Evolutionary conservation across 108 stramenopile genomes (phyloP).

Genomic region (Pelagomonas calceolata): DNA sequence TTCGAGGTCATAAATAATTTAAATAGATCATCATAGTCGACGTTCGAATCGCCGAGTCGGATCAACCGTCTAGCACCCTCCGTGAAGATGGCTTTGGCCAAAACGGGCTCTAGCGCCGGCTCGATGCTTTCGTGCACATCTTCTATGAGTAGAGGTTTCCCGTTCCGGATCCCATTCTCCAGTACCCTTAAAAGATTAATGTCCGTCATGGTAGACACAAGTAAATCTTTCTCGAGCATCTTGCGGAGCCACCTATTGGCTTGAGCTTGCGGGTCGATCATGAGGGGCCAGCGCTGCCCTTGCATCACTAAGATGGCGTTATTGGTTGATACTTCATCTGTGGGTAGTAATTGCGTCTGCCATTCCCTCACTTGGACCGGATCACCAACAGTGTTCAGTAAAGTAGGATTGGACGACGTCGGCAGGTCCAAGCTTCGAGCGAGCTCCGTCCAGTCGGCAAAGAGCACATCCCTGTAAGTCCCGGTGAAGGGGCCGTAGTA

Average conservation of each 20-base stretch:
- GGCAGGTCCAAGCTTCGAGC: slow-evolving; percentile 25
- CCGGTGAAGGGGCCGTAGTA: slow-evolving; percentile 58
- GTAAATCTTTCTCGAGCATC: slow-evolving; percentile 28
- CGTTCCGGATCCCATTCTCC: slow-evolving; percentile 47
- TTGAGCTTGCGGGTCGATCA: slow-evolving; percentile 60
- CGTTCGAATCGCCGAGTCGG: slow-evolving; percentile 46
- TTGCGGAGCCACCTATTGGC: slow-evolving; percentile 54
- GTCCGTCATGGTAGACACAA: slow-evolving; percentile 43
- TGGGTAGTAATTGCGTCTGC: slow-evolving; percentile 44
- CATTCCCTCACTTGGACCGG: slow-evolving; percentile 46
- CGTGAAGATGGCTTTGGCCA: slow-evolving; percentile 45
- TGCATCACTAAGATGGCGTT: slow-evolving; percentile 44
- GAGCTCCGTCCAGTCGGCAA: slow-evolving; percentile 27
- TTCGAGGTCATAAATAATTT: slow-evolving; percentile 52
- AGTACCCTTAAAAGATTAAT: slow-evolving; percentile 34
- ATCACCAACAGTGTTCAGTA: slow-evolving; percentile 37
- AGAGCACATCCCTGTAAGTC: slow-evolving; percentile 31
- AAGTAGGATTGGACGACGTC: slow-evolving; percentile 19
- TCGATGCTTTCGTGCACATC: slow-evolving; percentile 47
- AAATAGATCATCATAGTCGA: slow-evolving; percentile 48
- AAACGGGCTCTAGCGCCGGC: slow-evolving; percentile 47
- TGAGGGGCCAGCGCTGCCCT: slow-evolving; percentile 49
- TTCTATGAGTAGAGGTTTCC: slow-evolving; percentile 47
- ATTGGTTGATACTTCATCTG: slow-evolving; percentile 46
- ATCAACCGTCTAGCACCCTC: slow-evolving; percentile 45